Evolutionary conservation across 352 stramenopile genomes (phyloP), one percentile per base, ranked within the genome.

Genomic region (Phytopythium vexans): DNA sequence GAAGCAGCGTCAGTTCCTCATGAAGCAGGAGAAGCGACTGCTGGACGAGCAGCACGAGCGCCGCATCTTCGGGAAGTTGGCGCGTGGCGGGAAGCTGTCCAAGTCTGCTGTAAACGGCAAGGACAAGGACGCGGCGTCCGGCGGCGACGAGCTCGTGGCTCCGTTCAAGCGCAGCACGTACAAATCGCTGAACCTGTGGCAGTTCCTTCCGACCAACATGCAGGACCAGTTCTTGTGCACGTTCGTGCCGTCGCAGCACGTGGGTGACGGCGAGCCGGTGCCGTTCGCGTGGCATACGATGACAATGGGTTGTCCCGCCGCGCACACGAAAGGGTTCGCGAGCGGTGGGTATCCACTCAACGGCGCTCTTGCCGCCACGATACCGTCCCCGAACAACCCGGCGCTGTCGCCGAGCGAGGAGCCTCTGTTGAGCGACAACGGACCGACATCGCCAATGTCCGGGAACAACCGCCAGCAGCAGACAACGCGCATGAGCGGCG

Each of bases 151-250:
- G 15, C 40, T 77, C 9, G 49, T 82, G 12, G 71, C 79, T 7
- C 78, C 81, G 10, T 94, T 94, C 67, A 92, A 92, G 62, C 76
- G 80, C 41, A 94, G 84, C 68, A 92, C 82, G 52, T 90, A 79
- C 73, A 92, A 92, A 51, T 88, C 70, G 36, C 60, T 89, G 10
- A 78, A 89, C 14, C 47, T 84, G 32, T 94, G 84, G 84, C 79
- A 92, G 50, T 88, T 83, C 41, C 36, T 94, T 10, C 74, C 84
- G 0, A 94, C 84, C 14, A 94, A 94, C 65, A 89, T 94, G 80
- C 84, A 94, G 61, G 71, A 92, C 52, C 82, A 92, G 60, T 92
- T 88, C 49, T 53, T 92, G 1, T 85, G 68, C 54, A 74, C 74
- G 40, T 69, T 77, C 47, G 72, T 84, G 31, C 72, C 78, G 4